Evolutionary conservation across 192 early-diverging fungal genomes (phyloP).

Genomic region (Piromyces finnis): DNA sequence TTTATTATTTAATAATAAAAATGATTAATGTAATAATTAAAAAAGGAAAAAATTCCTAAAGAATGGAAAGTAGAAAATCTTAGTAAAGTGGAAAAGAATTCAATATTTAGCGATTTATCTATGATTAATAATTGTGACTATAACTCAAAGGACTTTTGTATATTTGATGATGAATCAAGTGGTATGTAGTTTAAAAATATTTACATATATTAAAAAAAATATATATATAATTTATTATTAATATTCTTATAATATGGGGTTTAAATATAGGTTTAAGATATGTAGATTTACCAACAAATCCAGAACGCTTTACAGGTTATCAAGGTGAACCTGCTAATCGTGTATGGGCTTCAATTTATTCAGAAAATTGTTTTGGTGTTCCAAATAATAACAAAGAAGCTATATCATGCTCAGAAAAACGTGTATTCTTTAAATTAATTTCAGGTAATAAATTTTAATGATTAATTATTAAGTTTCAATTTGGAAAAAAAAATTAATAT

Average conservation of each 20-base stretch:
- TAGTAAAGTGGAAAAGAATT: constrained; percentile 50
- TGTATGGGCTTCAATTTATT: constrained; percentile 90
- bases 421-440: constrained; percentile 57
- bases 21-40: constrained; percentile 3
- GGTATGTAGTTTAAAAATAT: not conserved
- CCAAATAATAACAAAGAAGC: not conserved
- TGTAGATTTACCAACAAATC: constrained; percentile 82
- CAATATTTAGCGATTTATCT: constrained; percentile 10
- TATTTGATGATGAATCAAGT: not conserved
- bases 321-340: constrained; percentile 68
- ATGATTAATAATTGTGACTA: not conserved
- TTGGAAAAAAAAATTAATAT: too few species aligned
- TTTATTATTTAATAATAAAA: not conserved
- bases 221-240: too few species aligned
- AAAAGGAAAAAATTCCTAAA: constrained; percentile 21
- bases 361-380: constrained; percentile 78
- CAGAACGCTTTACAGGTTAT: constrained; percentile 97
- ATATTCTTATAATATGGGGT: too few species aligned
- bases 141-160: not conserved
- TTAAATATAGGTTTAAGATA: constrained; percentile 43
- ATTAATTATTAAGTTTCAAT: too few species aligned
- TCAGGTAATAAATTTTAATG: too few species aligned
- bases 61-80: constrained; percentile 36
- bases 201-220: too few species aligned
- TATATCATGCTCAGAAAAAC: constrained; percentile 30